These are phyloP conservation scores for Prinsepia uniflora DNA, from an alignment of 306 rosid genomes.

Conservation along the genomic window DNA sequence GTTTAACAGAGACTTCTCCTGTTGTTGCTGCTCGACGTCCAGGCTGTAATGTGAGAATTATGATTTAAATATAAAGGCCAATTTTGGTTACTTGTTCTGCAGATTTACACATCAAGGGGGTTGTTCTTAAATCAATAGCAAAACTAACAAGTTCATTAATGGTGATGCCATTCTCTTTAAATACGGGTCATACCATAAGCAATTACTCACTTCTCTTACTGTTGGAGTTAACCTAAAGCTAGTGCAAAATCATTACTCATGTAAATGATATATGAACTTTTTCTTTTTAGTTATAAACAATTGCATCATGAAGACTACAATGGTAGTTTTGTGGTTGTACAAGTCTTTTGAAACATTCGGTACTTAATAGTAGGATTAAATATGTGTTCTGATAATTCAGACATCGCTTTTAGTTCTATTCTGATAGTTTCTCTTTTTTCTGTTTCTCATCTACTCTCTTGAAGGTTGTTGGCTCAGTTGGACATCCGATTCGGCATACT, in stretches of 20 bases:
- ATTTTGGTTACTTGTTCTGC: background rate
- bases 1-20: conserved; percentile 90
- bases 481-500: conserved; percentile 70
- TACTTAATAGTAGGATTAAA: background rate
- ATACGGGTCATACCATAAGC: background rate
- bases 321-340: background rate
- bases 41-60: conserved; percentile 64
- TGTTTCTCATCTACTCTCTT: conserved; percentile 30
- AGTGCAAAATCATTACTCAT: background rate
- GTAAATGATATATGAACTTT: background rate
- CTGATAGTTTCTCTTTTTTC: conserved; percentile 18
- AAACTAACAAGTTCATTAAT: background rate
- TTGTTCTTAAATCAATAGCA: background rate
- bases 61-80: background rate
- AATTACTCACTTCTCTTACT: background rate
- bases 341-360: background rate
- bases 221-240: background rate
- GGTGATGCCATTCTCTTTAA: background rate
- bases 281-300: background rate
- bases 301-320: background rate
- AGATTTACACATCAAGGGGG: background rate
- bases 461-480: conserved; percentile 90
- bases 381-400: conserved; percentile 10
- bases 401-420: conserved; percentile 1
- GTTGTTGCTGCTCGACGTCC: conserved; percentile 69